Conservation (phyloP, 352 stramenopile genomes). For the Pythium angustatum region DNA sequence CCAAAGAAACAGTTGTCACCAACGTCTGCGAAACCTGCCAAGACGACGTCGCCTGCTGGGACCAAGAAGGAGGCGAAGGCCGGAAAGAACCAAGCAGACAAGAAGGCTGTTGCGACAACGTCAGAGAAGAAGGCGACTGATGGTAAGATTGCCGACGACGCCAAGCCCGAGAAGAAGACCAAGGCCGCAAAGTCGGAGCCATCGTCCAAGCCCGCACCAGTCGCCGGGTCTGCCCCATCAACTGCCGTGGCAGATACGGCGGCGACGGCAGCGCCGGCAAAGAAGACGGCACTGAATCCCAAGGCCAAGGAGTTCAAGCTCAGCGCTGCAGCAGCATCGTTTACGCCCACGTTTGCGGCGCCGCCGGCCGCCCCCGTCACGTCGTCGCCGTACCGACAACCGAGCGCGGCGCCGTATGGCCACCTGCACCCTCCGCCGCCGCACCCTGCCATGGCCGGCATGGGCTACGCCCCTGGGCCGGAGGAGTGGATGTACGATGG, state of each 20-base stretch:
- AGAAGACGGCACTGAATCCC: constrained; percentile 79
- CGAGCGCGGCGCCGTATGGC: constrained; percentile 33
- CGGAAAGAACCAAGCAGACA: constrained; percentile 6
- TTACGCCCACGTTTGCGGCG: constrained; percentile 64
- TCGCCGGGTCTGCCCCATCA: not conserved
- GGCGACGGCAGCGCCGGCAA: constrained; percentile 2
- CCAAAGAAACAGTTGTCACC: constrained; percentile 20
- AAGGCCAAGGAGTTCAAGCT: constrained; percentile 89
- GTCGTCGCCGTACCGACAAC: constrained; percentile 53
- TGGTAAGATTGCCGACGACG: constrained; percentile 5
- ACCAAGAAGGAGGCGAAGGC: constrained; percentile 19
- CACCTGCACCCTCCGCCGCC: constrained; percentile 37
- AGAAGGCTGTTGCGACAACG: constrained; percentile 8
- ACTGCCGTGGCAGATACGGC: constrained; percentile 6
- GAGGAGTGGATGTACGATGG: constrained; percentile 82
- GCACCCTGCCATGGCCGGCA: constrained; percentile 38
- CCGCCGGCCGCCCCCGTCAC: constrained; percentile 15
- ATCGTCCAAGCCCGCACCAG: not conserved
- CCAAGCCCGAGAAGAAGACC: constrained; percentile 23
- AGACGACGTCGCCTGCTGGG: not conserved
- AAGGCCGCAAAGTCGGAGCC: constrained; percentile 5
- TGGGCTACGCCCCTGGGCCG: constrained; percentile 52
- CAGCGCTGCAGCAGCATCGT: constrained; percentile 56
- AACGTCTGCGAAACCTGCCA: constrained; percentile 12
- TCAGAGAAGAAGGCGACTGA: constrained; percentile 15